A percentile compares a stretch with the other conserved stretches of the same genome.
Conservation (phyloP, 2,329 filamentous ascomycete genomes). For the Immersiporthe knoxdaviesiana region DNA sequence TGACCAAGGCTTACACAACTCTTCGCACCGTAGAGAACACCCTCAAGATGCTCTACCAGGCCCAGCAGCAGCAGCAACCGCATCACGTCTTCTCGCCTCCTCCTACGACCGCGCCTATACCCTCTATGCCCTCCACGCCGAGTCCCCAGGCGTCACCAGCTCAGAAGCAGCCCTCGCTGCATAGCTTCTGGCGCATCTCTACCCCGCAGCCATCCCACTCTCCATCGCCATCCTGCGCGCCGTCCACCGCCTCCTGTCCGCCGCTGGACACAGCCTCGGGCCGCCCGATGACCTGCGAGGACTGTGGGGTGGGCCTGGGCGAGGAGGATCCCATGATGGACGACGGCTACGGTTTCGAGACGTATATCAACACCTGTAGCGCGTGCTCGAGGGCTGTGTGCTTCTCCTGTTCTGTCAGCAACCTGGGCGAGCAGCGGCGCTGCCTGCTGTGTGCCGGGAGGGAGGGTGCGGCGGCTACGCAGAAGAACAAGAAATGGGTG, state of each 20-base stretch:
- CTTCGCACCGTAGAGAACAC: conserved; percentile 58
- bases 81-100: conserved; percentile 31
- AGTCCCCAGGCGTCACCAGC: conserved; percentile 29
- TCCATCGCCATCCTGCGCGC: conserved; percentile 27
- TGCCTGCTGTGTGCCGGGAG: conserved; percentile 57
- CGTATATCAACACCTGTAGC: conserved; percentile 45
- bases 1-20: neutral
- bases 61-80: conserved; percentile 44
- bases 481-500: conserved; percentile 33
- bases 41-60: conserved; percentile 60
- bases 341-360: conserved; percentile 38
- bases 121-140: conserved; percentile 22
- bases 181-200: conserved; percentile 64
- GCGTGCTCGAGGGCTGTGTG: conserved; percentile 61
- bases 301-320: conserved; percentile 47
- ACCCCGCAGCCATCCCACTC: conserved; percentile 40
- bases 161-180: conserved; percentile 54
- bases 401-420: conserved; percentile 62
- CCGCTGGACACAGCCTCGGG: conserved; percentile 31
- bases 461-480: neutral
- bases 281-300: conserved; percentile 52
- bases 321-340: conserved; percentile 44
- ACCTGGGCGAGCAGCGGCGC: conserved; percentile 56
- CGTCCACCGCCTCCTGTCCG: conserved; percentile 15
- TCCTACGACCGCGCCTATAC: conserved; percentile 13